These are phyloP conservation scores for Xylaria scruposa DNA, from an alignment of 495 filamentous ascomycete species.

Conservation along the genomic window DNA sequence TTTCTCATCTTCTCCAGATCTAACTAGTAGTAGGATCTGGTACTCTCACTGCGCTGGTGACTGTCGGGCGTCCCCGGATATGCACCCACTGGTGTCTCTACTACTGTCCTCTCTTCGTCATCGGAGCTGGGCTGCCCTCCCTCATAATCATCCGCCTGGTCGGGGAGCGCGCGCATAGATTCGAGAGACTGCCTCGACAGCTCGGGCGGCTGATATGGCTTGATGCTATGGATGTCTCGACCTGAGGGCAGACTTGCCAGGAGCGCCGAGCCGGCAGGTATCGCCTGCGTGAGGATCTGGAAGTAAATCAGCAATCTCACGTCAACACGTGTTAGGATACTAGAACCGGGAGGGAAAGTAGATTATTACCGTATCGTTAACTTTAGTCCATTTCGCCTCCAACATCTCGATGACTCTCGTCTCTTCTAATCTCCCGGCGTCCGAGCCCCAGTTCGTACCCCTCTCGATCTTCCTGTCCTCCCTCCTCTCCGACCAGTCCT, in stretches of 20 bases:
- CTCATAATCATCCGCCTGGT: slow-evolving; percentile 57
- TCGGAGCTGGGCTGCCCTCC: slow-evolving; percentile 53
- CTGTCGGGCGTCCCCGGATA: slow-evolving; percentile 46
- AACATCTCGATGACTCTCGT: slow-evolving; percentile 84
- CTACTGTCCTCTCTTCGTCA: slow-evolving; percentile 44
- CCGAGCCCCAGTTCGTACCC: slow-evolving; percentile 75
- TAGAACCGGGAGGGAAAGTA: background rate
- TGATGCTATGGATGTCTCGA: slow-evolving; percentile 78
- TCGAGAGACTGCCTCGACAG: slow-evolving; percentile 63
- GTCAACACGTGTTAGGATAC: background rate
- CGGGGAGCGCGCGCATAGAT: slow-evolving; percentile 57
- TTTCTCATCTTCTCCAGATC: background rate
- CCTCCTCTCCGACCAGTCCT: slow-evolving; percentile 70
- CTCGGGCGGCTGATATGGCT: slow-evolving; percentile 62
- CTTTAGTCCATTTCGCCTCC: slow-evolving; percentile 86
- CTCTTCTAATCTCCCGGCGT: slow-evolving; percentile 86
- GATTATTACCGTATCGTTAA: slow-evolving; percentile 80
- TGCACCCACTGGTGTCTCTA: slow-evolving; percentile 39
- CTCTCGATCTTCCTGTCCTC: slow-evolving; percentile 75
- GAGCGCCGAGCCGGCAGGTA: slow-evolving; percentile 73
- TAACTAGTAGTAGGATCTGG: slow-evolving; percentile 47
- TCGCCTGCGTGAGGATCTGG: slow-evolving; percentile 79
- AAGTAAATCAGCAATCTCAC: background rate
- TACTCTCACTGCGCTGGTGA: slow-evolving; percentile 44
- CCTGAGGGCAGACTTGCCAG: slow-evolving; percentile 83